Evolutionary conservation across 306 rosid species (phyloP), one percentile per base, ranked within the genome.

Genomic region (Malus asiatica): DNA sequence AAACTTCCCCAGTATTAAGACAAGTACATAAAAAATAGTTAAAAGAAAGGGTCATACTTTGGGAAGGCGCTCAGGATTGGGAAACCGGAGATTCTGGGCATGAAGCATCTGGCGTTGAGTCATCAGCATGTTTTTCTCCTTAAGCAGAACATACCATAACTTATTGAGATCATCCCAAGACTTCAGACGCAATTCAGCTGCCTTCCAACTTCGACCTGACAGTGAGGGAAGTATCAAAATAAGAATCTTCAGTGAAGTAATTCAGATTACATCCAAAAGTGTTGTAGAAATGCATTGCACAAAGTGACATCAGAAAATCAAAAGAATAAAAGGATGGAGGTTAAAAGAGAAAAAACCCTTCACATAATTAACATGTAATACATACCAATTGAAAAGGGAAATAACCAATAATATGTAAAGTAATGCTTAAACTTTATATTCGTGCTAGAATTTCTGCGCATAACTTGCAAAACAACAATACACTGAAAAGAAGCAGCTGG

Each of bases 91-190:
- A 70, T 92, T 90, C 80, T 96, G 98, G 9, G 99, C 88, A 51
- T 90, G 59, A 82, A 96, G 99, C 98, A 96, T 96, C 84, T 96
- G 97, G 7, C 98, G 93, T 53, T 96, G 99, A 67, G 97, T 92
- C 96, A 90, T 96, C 80, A 96, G 72, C 97, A 92, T 89, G 83
- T 96, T 96, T 81, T 90, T 92, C 90, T 92, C 99, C 92, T 93
- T 92, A 75, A 96, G 84, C 78, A 95, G 82, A 45, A 92, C 97
- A 83, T 82, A 90, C 99, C 99, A 92, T 72, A 95, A 82, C 83
- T 95, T 92, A 40, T 90, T 81, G 79, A 95, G 98, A 84, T 95
- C 97, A 44, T 90, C 98, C 99, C 99, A 95, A 46, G 99, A 95
- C 83, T 90, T 95, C 76, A 96, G 73, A 35, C 97, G 93, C 78